Evolutionary conservation across 2,329 filamentous ascomycete species (phyloP).

Genomic region (Zasmidium cellare): DNA sequence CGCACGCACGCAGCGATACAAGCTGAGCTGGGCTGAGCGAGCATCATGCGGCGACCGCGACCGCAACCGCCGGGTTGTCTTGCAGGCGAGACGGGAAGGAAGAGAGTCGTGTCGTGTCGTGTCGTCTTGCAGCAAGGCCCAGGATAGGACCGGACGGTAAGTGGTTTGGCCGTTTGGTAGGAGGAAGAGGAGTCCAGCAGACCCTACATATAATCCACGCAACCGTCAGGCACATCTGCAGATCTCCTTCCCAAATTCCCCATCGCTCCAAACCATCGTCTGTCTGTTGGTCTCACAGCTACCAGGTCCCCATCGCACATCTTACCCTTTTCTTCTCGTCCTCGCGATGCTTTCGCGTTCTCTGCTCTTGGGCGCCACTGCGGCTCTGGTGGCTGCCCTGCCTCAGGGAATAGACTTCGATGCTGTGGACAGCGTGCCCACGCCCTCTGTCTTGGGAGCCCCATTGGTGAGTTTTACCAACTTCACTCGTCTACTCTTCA

Average conservation of each 20-base stretch:
- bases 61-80: too few species aligned
- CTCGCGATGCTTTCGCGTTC: slow-evolving; percentile 7
- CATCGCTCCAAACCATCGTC: too few species aligned
- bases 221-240: too few species aligned
- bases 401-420: slow-evolving; percentile 26
- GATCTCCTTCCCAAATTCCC: neutral
- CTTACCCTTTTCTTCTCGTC: neutral
- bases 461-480: slow-evolving; percentile 5
- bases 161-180: too few species aligned
- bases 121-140: too few species aligned
- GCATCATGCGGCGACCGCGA: too few species aligned
- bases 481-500: too few species aligned
- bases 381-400: slow-evolving; percentile 19
- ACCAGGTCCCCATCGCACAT: neutral
- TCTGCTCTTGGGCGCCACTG: slow-evolving; percentile 11
- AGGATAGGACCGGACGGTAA: too few species aligned
- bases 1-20: too few species aligned
- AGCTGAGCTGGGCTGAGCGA: too few species aligned
- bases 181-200: neutral
- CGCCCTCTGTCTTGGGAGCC: slow-evolving; percentile 12
- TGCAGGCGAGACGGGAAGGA: neutral
- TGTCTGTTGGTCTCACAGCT: neutral
- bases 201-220: neutral
- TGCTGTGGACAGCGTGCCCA: slow-evolving; percentile 14
- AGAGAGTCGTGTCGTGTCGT: neutral